Percentiles rank a stretch among this genome's conserved stretches.
Conservation (phyloP, 768 basidiomycete species). For the Sistotremastrum suecicum region DNA sequence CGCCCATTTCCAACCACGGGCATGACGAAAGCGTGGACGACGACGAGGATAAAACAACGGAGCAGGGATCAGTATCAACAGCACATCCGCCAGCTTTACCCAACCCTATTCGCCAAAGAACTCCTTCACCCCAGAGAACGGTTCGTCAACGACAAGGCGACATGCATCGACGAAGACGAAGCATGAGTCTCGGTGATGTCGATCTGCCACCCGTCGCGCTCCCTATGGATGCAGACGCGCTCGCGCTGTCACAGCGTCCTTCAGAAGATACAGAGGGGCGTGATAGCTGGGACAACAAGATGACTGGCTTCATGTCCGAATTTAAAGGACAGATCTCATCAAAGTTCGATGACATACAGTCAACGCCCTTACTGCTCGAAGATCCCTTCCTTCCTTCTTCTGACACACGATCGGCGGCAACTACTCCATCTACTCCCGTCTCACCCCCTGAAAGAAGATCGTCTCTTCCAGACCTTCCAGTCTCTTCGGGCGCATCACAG, state of each 20-base stretch:
- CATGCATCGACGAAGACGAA: constrained; percentile 38
- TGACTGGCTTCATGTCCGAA: constrained; percentile 54
- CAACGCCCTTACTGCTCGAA: constrained; percentile 41
- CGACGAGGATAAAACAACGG: constrained; percentile 29
- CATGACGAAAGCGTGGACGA: constrained; percentile 30
- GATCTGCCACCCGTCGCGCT: constrained; percentile 21
- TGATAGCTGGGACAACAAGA: constrained; percentile 29
- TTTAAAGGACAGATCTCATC: constrained; percentile 55
- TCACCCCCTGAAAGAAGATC: too few relatives aligned
- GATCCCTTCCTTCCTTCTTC: constrained; percentile 43
- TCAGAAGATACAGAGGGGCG: neutral
- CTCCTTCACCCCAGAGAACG: constrained; percentile 13
- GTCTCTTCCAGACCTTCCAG: too few relatives aligned
- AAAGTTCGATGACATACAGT: constrained; percentile 43
- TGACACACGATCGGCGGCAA: constrained; percentile 10
- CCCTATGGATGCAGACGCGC: neutral
- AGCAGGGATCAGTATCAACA: constrained; percentile 11
- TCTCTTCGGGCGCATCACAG: too few relatives aligned
- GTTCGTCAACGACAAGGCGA: constrained; percentile 13
- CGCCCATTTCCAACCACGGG: constrained; percentile 33
- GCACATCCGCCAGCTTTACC: constrained; percentile 16
- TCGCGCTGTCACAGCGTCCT: neutral
- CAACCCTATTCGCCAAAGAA: constrained; percentile 11
- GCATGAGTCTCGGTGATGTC: constrained; percentile 59
- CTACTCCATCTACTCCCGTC: too few relatives aligned